Base-by-base conservation (phyloP, 306 rosid genomes). In the Sophora flavescens region DNA sequence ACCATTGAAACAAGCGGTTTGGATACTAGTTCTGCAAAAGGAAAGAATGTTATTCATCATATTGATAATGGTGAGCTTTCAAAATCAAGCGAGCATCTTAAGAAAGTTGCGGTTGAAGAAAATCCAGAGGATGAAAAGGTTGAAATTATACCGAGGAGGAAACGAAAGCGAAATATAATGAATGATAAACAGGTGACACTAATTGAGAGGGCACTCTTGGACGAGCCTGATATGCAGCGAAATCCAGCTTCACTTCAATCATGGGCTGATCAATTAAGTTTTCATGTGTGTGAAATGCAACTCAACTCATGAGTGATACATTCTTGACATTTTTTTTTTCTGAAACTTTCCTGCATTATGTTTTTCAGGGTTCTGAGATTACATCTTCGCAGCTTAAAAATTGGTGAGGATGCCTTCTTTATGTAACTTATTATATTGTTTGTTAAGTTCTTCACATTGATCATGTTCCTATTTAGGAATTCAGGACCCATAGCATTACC, bases 181-280 rank as follows among this genome's bases (percentile, higher is more conserved):
- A 95, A 95, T 71, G 97, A 90, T 53, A 35, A 86, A 13, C 97
- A 92, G 85, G 81, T 95, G 75, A 32, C 41, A 10, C 45, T 88
- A 26, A 91, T 92, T 36, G 98, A 95, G 87, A 88, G 65, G 60
- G 98, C 97, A 28, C 84, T 95, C 73, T 44, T 86, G 67, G 92
- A 88, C 80, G 93, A 92, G 87, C 98, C 97, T 76, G 98, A 92
- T 60, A 92, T 95, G 97, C 98, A 95, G 74, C 85, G 98, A 61
- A 88, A 90, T 78, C 84, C 97, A 58, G 77, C 88, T 78, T 85
- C 67, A 30, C 83, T 95, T 74, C 93, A 86, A 76, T 77, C 84
- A 18, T 95, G 97, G 97, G 96, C 97, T 18, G 97, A 89, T 67
- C 86, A 86, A 92, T 83, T 95, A 81, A 84, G 93, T 80, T 12